Conservation (phyloP, 371 early-diverging fungal species). For the Mucor plumbeus region DNA sequence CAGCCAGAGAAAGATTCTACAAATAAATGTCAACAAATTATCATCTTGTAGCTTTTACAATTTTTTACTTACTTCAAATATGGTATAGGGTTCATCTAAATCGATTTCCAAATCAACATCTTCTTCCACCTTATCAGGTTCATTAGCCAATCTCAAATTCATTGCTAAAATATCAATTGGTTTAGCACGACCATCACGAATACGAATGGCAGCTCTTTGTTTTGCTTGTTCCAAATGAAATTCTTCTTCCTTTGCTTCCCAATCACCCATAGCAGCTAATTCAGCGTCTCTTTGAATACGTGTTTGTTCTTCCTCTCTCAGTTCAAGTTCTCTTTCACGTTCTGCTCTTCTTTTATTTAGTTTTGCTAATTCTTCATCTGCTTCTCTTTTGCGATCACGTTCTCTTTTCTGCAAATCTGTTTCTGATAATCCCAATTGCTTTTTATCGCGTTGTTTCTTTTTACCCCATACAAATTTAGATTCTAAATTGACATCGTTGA, state of each 20-base stretch:
- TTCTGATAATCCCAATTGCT: conserved; percentile 62
- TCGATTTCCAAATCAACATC: conserved; percentile 81
- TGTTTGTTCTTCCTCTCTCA: conserved; percentile 82
- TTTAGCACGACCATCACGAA: conserved; percentile 85
- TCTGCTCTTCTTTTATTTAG: conserved; percentile 78
- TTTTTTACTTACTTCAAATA: conserved; percentile 67
- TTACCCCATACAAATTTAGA: conserved; percentile 89
- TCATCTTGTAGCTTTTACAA: not conserved
- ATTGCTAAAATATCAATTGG: conserved; percentile 94
- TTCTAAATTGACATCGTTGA: conserved; percentile 80
- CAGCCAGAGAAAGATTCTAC: conserved; percentile 64
- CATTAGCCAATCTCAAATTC: conserved; percentile 80
- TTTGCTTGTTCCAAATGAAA: conserved; percentile 93
- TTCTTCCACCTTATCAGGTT: conserved; percentile 73
- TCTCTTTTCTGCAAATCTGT: conserved; percentile 69
- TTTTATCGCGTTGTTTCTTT: conserved; percentile 71
- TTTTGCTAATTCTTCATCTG: conserved; percentile 80
- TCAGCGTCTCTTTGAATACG: conserved; percentile 83
- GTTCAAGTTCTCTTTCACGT: conserved; percentile 81
- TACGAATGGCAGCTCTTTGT: conserved; percentile 88
- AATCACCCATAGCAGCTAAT: conserved; percentile 90
- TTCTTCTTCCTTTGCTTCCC: conserved; percentile 91
- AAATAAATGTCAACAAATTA: not conserved
- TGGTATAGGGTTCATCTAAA: conserved; percentile 85
- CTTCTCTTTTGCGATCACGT: conserved; percentile 68